These are phyloP conservation scores for Corynespora cassiicola DNA, from an alignment of 2,329 filamentous ascomycete species.

Conservation along the genomic window DNA sequence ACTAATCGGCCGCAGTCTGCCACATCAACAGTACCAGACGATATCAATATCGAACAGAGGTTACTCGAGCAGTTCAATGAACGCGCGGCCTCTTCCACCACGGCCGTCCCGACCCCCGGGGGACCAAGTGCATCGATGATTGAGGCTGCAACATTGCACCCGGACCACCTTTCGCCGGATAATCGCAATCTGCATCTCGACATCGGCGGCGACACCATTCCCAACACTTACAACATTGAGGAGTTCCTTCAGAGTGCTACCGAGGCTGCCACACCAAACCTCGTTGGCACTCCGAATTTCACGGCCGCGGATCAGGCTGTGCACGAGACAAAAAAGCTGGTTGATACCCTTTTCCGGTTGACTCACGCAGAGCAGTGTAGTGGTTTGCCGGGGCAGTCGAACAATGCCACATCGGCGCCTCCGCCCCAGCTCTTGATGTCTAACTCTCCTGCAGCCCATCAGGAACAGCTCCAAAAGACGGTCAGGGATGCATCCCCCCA, in stretches of 20 bases:
- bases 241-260: constrained; percentile 54
- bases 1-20: constrained; percentile 37
- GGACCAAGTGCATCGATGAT: no score
- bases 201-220: constrained; percentile 41
- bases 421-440: constrained; percentile 26
- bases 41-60: constrained; percentile 20
- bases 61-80: constrained; percentile 22
- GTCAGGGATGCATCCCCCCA: constrained; percentile 39
- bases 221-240: constrained; percentile 45
- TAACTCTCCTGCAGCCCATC: constrained; percentile 29
- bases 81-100: constrained; percentile 19
- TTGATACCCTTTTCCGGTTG: constrained; percentile 35
- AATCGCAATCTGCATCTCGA: constrained; percentile 40
- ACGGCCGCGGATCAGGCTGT: constrained; percentile 40
- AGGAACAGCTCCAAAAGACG: constrained; percentile 40
- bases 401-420: constrained; percentile 24
- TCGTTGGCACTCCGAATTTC: constrained; percentile 50
- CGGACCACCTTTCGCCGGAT: no score
- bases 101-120: constrained; percentile 29
- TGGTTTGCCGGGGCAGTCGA: constrained; percentile 19
- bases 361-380: constrained; percentile 24
- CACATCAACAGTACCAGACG: constrained; percentile 37
- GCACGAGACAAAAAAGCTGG: constrained; percentile 41
- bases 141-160: no score
- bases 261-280: constrained; percentile 55